These are phyloP conservation scores for Pinus albicaulis DNA, from an alignment of 75 land plant species.

Conservation along the genomic window DNA sequence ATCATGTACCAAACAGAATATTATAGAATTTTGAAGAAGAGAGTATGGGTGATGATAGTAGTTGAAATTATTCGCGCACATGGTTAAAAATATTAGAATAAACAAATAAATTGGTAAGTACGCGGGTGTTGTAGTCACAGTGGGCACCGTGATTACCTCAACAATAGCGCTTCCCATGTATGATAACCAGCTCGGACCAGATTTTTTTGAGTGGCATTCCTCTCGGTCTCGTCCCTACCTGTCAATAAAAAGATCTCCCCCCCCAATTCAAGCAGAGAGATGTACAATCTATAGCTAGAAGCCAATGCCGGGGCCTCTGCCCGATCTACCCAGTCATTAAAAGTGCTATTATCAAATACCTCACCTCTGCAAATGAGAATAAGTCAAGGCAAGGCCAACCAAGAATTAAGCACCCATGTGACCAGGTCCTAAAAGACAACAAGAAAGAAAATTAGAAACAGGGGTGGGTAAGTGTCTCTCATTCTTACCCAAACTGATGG, in stretches of 20 bases:
- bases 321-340: slow-evolving; percentile 71
- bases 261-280: slow-evolving; percentile 37
- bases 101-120: too few species aligned
- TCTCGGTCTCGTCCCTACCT: slow-evolving; percentile 61
- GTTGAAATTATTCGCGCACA: too few species aligned
- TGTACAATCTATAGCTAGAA: slow-evolving; percentile 49
- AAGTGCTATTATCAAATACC: slow-evolving; percentile 35
- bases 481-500: slow-evolving; percentile 45
- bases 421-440: background rate
- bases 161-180: slow-evolving; percentile 58
- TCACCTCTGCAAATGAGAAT: slow-evolving; percentile 37
- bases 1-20: too few species aligned
- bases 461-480: too few species aligned
- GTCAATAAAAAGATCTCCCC: slow-evolving; percentile 65
- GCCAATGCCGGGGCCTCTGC: slow-evolving; percentile 50
- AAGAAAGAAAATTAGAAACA: background rate
- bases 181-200: slow-evolving; percentile 49
- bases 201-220: slow-evolving; percentile 52
- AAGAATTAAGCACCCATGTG: background rate
- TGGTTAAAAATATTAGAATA: too few species aligned
- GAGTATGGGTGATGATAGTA: too few species aligned
- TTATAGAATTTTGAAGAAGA: too few species aligned
- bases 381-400: background rate
- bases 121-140: too few species aligned
- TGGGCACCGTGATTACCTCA: slow-evolving; percentile 43